phyloP scores from a whole-genome alignment of 768 basidiomycete genomes.

The Epithele typhae region DNA sequence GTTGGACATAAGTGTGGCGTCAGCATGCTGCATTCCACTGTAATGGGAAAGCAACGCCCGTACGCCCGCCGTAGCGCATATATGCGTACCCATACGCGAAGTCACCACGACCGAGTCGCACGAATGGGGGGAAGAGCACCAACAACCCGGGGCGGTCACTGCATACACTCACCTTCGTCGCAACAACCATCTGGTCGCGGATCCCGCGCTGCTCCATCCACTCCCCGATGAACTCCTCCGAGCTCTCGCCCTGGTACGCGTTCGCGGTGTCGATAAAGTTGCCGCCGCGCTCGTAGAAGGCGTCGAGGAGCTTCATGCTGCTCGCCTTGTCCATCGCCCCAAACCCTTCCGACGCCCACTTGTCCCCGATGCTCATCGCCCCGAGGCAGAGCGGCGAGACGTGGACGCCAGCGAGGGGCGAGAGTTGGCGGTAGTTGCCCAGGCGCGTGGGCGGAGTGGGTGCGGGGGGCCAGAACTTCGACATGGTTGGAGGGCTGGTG shows the following conservation, averaged over 20 bases:
- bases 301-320: constrained; percentile 43
- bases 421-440: constrained; percentile 34
- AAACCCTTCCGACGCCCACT: constrained; percentile 33
- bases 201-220: constrained; percentile 41
- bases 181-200: constrained; percentile 44
- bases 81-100: no score
- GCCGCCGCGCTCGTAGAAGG: constrained; percentile 41
- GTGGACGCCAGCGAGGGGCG: constrained; percentile 38
- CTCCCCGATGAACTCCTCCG: constrained; percentile 48
- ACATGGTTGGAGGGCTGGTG: not conserved
- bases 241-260: constrained; percentile 48
- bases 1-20: no score
- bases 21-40: no score
- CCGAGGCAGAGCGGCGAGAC: constrained; percentile 48
- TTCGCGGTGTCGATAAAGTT: constrained; percentile 49
- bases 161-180: constrained; percentile 34
- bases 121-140: no score
- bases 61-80: no score
- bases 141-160: no score
- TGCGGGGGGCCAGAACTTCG: constrained; percentile 13
- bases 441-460: constrained; percentile 23
- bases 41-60: no score
- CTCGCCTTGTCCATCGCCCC: constrained; percentile 40
- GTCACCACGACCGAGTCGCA: no score
- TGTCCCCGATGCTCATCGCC: constrained; percentile 45